Base-by-base conservation (phyloP, 768 basidiomycete genomes). In the Sarcomyxa edulis region DNA sequence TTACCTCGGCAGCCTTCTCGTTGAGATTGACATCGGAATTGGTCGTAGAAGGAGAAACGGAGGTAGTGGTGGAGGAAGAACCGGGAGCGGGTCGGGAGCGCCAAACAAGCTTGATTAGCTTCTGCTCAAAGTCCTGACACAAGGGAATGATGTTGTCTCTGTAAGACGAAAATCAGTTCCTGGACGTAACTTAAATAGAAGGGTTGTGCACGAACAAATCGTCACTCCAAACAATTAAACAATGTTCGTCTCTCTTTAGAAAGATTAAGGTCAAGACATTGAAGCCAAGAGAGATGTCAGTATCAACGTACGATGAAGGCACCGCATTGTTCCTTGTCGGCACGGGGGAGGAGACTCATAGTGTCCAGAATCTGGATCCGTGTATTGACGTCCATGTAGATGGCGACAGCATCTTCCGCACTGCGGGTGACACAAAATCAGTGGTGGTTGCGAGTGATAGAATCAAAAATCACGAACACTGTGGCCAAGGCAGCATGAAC, bases 291-390 rank as follows among this genome's bases (percentile, higher is more conserved):
- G 40, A 37, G 22, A 36, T 10, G 7, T 16, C 30, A 15, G 25
- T 23, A 36, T 40, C 33, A 32, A 69, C 74, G 52, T 56, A 84
- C 86, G 37, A 91, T 72, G 55, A 94, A 94, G 9, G 91, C 91
- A 14, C 81, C 91, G 35, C 84, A 90, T 51, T 93, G 90, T 54
- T 93, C 90, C 64, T 92, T 93, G 54, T 93, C 86, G 6, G 89
- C 89, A 27, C 74, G 71, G 5, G 82, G 76, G 28, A 94, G 65
- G 40, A 75, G 69, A 37, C 55, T 51, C 48, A 93, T 77, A 11
- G 75, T 75, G 42, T 87, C 82, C 18, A 94, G 58, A 40, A 94
- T 79, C 59, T 94, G 91, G 37, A 94, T 93, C 5, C 88, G 82
- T 1, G 89, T 93, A 54, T 91, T 78, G 39, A 59, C 55, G 60